Base-by-base conservation (phyloP, 768 basidiomycete species). In the Amanita subjunquillea region DNA sequence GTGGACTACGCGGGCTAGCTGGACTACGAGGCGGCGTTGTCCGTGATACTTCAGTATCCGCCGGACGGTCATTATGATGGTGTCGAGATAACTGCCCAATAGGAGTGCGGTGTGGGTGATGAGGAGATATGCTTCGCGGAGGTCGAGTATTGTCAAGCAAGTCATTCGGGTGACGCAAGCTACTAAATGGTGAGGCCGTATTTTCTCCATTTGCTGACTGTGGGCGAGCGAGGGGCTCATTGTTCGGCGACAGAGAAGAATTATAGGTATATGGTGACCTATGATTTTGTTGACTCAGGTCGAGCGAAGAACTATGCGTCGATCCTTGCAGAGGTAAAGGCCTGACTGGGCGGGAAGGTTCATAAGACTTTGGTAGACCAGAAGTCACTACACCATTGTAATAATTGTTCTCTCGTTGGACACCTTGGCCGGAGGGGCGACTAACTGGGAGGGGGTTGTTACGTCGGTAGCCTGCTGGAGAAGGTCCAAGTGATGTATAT, bases 1-100 rank as follows among this genome's bases (percentile, higher is more conserved):
- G 67, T 6, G 74, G 76, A 49, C 74, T 75, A 40, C 67, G 66
- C 39, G 77, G 74, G 55, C 75, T 82, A 50, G 77, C 69, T 9
- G 85, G 85, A 44, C 84, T 86, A 36, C 77, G 78, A 45, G 83
- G 81, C 25, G 84, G 80, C 9, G 75, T 68, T 5, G 70, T 65
- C 34, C 66, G 68, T 13, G 69, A 67, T 5, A 71, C 70, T 54
- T 81, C 78, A 25, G 71, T 63, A 50, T 70, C 71, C 22, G 67
- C 64, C 12, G 67, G 69, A 32, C 63, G 63, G 54, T 70, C 51
- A 27, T 36, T 45, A 25, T 36, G 42, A 27, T 36, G 43, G 8
- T 53, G 32, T 25, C 51, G 25, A 44, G 50, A 36, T n/a, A 32
- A 59, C 17, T 30, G 27, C 8, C 27, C 44, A 20, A 61, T 60